Percentiles rank a stretch among this genome's conserved stretches.
These are phyloP conservation scores for Neonectria coccinea DNA, from an alignment of 2,329 filamentous ascomycete genomes.

Conservation along the genomic window DNA sequence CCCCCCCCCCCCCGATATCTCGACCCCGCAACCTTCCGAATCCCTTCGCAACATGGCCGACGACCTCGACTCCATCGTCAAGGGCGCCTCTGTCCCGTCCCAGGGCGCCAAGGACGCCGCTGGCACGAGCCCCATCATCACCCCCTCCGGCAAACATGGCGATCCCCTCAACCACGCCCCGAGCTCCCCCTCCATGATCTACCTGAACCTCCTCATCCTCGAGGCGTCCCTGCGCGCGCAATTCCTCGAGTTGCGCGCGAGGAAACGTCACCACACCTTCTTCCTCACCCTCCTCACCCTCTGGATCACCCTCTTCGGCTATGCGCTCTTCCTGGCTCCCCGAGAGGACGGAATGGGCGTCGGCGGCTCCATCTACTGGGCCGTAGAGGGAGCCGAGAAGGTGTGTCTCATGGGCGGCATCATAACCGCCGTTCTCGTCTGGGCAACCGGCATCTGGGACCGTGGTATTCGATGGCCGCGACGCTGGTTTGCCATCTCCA, in stretches of 20 bases:
- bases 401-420: conserved; percentile 92
- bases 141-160: conserved; percentile 59
- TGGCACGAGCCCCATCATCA: conserved; percentile 57
- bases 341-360: conserved; percentile 92
- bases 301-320: conserved; percentile 89
- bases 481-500: conserved; percentile 89
- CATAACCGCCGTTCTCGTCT: conserved; percentile 87
- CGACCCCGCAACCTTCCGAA: not conserved
- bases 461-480: conserved; percentile 93
- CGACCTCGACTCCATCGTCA: conserved; percentile 88
- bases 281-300: conserved; percentile 82
- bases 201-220: conserved; percentile 96
- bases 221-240: conserved; percentile 94
- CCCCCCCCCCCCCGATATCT: too few species aligned
- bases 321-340: conserved; percentile 94
- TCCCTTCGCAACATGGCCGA: conserved; percentile 64
- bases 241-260: conserved; percentile 88
- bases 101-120: conserved; percentile 58
- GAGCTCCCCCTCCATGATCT: conserved; percentile 95
- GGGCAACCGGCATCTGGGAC: conserved; percentile 97
- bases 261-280: conserved; percentile 91
- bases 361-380: conserved; percentile 96
- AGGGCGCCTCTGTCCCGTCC: conserved; percentile 81
- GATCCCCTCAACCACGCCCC: conserved; percentile 86
- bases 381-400: conserved; percentile 89